These are phyloP conservation scores for Incumbomyces delicatus DNA, from an alignment of 2,329 filamentous ascomycete genomes.

Conservation along the genomic window DNA sequence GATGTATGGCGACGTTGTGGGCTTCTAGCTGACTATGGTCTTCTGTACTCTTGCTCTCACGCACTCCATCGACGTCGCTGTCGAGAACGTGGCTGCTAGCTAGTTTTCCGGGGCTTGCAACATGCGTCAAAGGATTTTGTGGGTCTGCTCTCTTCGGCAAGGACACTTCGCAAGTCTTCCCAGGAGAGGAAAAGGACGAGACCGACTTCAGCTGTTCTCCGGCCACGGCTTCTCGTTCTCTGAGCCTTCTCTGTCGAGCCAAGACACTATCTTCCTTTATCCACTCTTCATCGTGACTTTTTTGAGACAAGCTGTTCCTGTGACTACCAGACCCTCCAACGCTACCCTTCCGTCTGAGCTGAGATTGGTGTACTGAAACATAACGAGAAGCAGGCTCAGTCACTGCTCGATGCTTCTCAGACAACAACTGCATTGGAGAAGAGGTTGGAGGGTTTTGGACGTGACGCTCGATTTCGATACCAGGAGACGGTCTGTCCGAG, in stretches of 20 bases:
- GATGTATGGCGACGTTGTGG: no score
- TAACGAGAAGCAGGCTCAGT: constrained; percentile 35
- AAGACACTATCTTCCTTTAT: not conserved
- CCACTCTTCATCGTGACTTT: not conserved
- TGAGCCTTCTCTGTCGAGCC: constrained; percentile 8
- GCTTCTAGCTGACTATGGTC: no score
- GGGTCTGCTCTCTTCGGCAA: no score
- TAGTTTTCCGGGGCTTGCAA: no score
- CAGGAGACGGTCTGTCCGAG: constrained; percentile 42
- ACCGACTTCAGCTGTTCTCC: constrained; percentile 3
- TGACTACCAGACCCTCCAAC: constrained; percentile 20
- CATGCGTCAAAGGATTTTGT: no score
- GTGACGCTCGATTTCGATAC: constrained; percentile 33
- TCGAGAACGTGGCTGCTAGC: no score
- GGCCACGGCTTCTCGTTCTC: constrained; percentile 6
- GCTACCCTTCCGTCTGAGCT: not conserved
- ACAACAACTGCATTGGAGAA: constrained; percentile 31
- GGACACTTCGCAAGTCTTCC: no score
- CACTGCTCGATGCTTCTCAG: constrained; percentile 27
- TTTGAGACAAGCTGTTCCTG: constrained; percentile 16
- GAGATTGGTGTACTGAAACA: constrained; percentile 33
- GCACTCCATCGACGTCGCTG: no score
- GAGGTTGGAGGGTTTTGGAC: constrained; percentile 24
- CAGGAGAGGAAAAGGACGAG: no score
- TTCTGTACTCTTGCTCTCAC: no score